Percentiles rank a stretch among this genome's conserved stretches.
These are phyloP conservation scores for Nigrospora osmanthi DNA, from an alignment of 2,329 filamentous ascomycete species.

Conservation along the genomic window DNA sequence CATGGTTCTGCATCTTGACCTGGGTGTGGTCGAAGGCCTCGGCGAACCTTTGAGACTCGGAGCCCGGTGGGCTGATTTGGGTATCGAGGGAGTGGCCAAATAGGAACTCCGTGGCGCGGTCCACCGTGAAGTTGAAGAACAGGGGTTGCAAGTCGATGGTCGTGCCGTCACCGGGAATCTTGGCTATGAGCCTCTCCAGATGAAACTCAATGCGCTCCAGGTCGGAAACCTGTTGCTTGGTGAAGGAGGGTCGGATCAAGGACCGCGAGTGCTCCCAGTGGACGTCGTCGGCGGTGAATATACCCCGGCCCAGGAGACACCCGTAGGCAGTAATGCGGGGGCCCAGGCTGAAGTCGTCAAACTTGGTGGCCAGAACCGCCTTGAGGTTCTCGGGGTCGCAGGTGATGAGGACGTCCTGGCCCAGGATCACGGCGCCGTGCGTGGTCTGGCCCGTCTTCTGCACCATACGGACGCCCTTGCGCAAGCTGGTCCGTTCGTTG, in stretches of 20 bases:
- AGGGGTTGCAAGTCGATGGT: constrained; percentile 53
- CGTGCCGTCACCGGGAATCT: constrained; percentile 26
- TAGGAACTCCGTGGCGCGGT: constrained; percentile 60
- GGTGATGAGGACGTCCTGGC: constrained; percentile 18
- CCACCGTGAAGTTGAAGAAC: constrained; percentile 59
- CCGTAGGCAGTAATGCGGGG: not conserved
- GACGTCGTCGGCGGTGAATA: not conserved
- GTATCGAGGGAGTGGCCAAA: constrained; percentile 34
- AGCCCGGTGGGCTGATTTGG: constrained; percentile 24
- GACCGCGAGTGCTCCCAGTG: constrained; percentile 11
- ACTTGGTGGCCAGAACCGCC: constrained; percentile 41
- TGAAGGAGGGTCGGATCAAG: constrained; percentile 46
- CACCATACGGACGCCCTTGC: too few relatives aligned
- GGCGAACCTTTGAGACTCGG: constrained; percentile 5
- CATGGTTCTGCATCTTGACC: constrained; percentile 31
- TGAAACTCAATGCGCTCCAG: constrained; percentile 65
- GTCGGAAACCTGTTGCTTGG: constrained; percentile 53
- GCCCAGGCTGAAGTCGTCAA: constrained; percentile 13
- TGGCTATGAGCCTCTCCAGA: constrained; percentile 49
- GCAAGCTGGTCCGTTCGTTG: too few relatives aligned
- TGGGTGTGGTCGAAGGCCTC: constrained; percentile 9
- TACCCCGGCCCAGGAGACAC: not conserved
- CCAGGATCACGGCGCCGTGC: constrained; percentile 10
- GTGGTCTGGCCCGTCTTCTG: too few relatives aligned
- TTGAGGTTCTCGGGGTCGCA: constrained; percentile 48